Conservation (phyloP, 768 basidiomycete genomes). For the Mycena pura region DNA sequence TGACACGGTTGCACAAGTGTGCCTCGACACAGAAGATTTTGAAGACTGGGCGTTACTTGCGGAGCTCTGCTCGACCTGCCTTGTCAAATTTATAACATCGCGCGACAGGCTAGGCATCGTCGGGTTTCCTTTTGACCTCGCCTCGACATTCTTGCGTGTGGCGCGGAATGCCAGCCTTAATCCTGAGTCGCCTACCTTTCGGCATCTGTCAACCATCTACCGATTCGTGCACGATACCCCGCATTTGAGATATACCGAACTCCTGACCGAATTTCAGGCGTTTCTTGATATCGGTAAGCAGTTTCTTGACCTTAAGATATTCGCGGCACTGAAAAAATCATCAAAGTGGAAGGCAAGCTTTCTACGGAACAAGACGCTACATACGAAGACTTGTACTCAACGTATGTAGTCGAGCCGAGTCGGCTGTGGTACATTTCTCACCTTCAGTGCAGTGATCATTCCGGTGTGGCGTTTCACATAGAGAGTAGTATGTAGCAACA, state of each 20-base stretch:
- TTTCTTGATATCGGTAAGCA: not conserved
- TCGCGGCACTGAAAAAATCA: no score
- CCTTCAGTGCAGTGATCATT: no score
- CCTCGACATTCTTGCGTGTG: not conserved
- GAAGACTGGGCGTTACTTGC: not conserved
- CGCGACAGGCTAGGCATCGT: not conserved
- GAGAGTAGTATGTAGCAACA: no score
- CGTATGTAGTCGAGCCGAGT: no score
- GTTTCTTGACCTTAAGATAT: not conserved
- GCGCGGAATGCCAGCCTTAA: not conserved
- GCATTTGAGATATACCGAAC: constrained; percentile 4
- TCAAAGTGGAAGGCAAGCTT: no score
- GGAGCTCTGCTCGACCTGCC: constrained; percentile 3
- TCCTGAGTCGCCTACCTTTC: not conserved
- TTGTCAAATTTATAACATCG: constrained; percentile 6
- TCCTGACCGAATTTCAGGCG: not conserved
- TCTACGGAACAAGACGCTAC: no score
- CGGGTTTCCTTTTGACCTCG: constrained; percentile 5
- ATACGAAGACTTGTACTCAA: no score
- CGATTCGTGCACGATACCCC: constrained; percentile 3
- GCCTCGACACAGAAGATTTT: not conserved
- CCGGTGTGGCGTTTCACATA: no score
- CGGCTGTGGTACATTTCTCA: no score
- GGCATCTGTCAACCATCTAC: not conserved
- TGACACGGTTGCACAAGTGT: not conserved